Base-by-base conservation (phyloP, 345 rosid species). In the Salix suchowensis region DNA sequence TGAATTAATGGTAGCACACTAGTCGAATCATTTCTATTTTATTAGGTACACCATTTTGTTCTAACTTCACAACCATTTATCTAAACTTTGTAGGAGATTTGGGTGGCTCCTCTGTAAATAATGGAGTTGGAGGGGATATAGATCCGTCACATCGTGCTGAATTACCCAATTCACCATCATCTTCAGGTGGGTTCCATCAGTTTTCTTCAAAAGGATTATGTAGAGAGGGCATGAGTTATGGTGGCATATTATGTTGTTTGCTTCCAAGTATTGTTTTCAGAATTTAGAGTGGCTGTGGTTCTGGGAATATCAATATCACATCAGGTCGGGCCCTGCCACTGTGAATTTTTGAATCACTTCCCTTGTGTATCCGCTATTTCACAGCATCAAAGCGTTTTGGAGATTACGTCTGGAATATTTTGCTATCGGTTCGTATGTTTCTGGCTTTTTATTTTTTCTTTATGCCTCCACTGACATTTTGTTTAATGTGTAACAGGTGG, bases 111-210 rank as follows among this genome's bases (percentile, higher is more conserved):
- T 87, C 86, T 78, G 89, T 84, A 71, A 82, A 84, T 62, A 91
- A 86, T 54, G 88, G 85, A 81, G 88, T 74, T 76, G 94, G 84
- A 79, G 84, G 77, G 86, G 90, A 89, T 74, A 40, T 40, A 46
- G 83, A 87, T 79, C 77, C 81, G 66, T 89, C 77, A 88, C 89
- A 85, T 78, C 77, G 32, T 78, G 86, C 88, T 80, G 95, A 88
- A 89, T 85, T 91, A 88, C 94, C 99, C 91, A 90, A 89, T 81
- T 93, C 96, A 86, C 93, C 97, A 85, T 84, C 98, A 80, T 89
- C 99, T 93, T 91, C 98, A 96, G 98, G 99, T 96, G 96, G 98
- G 99, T 96, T 94, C 94, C 89, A 82, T 89, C 90, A 87, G 90
- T 90, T 89, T 88, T 89, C 94, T 91, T 92, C 90, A 86, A 85